A percentile compares a stretch with the other conserved stretches of the same genome.
These are phyloP conservation scores for Eimeria necatrix DNA, from an alignment of 169 alveolate species.

Conservation along the genomic window DNA sequence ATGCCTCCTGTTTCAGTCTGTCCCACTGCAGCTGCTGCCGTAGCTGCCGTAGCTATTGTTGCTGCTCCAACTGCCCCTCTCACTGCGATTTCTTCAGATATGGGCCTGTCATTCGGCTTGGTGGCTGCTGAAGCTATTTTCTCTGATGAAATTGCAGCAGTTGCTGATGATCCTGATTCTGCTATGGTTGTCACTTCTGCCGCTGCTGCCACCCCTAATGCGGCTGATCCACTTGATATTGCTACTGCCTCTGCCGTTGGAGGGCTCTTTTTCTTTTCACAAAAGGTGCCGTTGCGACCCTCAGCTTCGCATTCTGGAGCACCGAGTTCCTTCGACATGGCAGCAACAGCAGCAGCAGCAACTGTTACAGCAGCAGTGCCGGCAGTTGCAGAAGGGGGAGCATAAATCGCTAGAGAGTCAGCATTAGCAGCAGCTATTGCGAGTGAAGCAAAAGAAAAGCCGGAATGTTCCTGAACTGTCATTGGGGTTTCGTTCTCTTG, in stretches of 20 bases:
- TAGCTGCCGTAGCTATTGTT: background rate
- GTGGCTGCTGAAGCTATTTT: background rate
- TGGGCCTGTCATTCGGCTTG: background rate
- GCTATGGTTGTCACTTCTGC: background rate
- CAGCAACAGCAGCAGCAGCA: conserved; percentile 49
- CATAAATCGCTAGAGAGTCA: background rate
- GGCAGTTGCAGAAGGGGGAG: background rate
- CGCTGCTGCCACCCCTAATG: background rate
- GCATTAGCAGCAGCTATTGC: conserved; percentile 17
- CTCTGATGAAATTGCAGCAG: background rate
- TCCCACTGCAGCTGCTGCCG: background rate
- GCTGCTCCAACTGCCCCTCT: background rate
- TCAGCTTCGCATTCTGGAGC: background rate
- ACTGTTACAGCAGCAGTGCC: background rate
- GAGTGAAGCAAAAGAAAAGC: conserved; percentile 3
- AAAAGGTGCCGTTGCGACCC: background rate
- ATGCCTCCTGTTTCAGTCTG: background rate
- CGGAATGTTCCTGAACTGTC: background rate
- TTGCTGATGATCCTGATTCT: background rate
- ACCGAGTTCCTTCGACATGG: background rate
- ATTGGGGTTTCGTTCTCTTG: no score
- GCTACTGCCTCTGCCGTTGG: background rate
- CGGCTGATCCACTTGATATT: background rate
- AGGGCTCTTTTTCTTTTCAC: background rate
- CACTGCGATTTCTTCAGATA: background rate